phyloP scores from a whole-genome alignment of 2,329 filamentous ascomycete genomes.

The Aureobasidium mangrovei region DNA sequence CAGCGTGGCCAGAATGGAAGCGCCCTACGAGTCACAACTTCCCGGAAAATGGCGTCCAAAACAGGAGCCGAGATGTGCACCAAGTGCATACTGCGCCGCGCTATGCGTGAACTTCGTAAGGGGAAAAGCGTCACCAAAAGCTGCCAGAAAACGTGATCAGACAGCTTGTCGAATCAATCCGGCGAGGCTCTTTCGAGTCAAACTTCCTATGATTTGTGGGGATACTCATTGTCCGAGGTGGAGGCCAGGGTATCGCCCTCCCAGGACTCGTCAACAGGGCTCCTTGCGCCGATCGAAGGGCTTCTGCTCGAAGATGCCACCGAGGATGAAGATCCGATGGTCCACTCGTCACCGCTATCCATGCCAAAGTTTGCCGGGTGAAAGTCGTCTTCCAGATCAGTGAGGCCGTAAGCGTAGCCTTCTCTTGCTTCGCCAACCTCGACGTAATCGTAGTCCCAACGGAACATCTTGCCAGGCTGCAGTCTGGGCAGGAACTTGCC shows the following conservation, averaged over 20 bases:
- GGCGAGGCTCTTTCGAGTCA: not conserved
- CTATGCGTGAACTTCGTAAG: conserved; percentile 5
- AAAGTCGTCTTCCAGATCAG: conserved; percentile 47
- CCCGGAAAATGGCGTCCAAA: not conserved
- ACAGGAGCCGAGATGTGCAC: not conserved
- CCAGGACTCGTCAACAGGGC: conserved; percentile 50
- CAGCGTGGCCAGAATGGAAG: not conserved
- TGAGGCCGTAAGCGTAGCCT: conserved; percentile 46
- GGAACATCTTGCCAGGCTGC: conserved; percentile 74
- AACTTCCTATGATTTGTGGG: conserved; percentile 1
- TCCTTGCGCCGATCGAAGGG: conserved; percentile 40
- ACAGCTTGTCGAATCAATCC: not conserved
- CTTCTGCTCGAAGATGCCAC: conserved; percentile 58
- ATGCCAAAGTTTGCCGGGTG: conserved; percentile 35
- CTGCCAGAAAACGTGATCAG: not conserved
- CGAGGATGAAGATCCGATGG: conserved; percentile 71
- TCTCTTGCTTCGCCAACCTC: conserved; percentile 63
- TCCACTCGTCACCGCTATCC: conserved; percentile 76
- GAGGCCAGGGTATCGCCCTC: conserved; percentile 48
- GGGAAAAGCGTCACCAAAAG: not conserved
- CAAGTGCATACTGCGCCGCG: not conserved
- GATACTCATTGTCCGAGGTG: conserved; percentile 33
- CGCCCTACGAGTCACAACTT: not conserved
- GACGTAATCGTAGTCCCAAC: conserved; percentile 94
- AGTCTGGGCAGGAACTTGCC: conserved; percentile 71